phyloP scores from a whole-genome alignment of 768 basidiomycete genomes.

The Leccinum ochraceum region DNA sequence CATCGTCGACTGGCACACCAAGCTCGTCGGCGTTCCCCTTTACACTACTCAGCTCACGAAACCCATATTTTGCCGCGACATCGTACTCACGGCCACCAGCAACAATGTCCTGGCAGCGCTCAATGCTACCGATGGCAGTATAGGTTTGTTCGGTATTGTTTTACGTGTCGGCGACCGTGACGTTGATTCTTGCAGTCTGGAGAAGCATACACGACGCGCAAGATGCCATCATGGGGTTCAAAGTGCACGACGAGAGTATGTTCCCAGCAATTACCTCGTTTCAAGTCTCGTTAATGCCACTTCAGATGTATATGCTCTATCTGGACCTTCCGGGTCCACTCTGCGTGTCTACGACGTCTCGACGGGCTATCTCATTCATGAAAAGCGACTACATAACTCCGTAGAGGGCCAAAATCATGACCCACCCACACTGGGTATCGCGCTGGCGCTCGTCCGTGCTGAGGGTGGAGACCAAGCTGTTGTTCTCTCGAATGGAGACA shows the following conservation, averaged over 20 bases:
- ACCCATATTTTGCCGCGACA: slow-evolving; percentile 60
- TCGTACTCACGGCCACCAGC: slow-evolving; percentile 65
- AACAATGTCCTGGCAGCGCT: slow-evolving; percentile 81
- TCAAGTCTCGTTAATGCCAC: background rate
- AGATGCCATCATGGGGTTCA: slow-evolving; percentile 69
- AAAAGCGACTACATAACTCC: slow-evolving; percentile 58
- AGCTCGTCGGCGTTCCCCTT: slow-evolving; percentile 72
- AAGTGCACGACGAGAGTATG: slow-evolving; percentile 58
- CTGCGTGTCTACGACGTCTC: slow-evolving; percentile 65
- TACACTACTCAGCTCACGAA: slow-evolving; percentile 48
- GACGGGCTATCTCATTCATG: slow-evolving; percentile 66
- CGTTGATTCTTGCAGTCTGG: slow-evolving; percentile 57
- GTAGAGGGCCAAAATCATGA: slow-evolving; percentile 47
- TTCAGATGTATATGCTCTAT: slow-evolving; percentile 69
- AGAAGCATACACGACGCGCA: slow-evolving; percentile 70
- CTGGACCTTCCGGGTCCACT: slow-evolving; percentile 70
- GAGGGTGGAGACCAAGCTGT: slow-evolving; percentile 29
- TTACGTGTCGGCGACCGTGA: slow-evolving; percentile 6
- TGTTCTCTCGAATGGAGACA: slow-evolving; percentile 61
- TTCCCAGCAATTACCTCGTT: slow-evolving; percentile 4
- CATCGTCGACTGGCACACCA: slow-evolving; percentile 85
- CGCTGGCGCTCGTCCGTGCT: slow-evolving; percentile 43
- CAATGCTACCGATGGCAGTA: slow-evolving; percentile 61
- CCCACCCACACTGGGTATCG: slow-evolving; percentile 56
- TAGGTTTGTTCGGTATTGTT: slow-evolving; percentile 49